Evolutionary conservation across 148 eudicot genomes (phyloP), one percentile per base, ranked within the genome.

Genomic region (Cornus florida): DNA sequence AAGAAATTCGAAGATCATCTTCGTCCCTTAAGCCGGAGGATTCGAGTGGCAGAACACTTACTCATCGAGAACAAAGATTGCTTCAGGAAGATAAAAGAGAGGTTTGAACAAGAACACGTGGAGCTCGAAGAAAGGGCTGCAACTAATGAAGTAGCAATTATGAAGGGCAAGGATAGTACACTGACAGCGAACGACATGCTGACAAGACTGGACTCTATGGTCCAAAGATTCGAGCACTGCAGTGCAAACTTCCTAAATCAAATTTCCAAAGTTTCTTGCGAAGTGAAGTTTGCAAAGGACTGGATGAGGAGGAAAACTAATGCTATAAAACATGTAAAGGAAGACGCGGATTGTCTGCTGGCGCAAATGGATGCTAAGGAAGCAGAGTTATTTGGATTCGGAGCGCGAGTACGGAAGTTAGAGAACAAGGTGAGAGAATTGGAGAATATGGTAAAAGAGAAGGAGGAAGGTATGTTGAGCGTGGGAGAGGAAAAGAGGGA

Each of bases 401-500:
- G 87, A 39, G 90, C 85, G 76, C 87, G 80, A 75, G 84, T 87
- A 0, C 79, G 80, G 87, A 86, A 86, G 70, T 81, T 86, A 70
- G 94, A 94, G 41, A 86, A 76, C 66, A 92, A 80, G 80, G 84
- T 79, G 20, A 74, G 84, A 0, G 92, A 84, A 67, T 82, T 91
- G 23, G 78, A 67, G 87, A 88, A 78, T 68, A 78, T 76, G 24
- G 66, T 91, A 41, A 83, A 65, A 65, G 94, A 87, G 66, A 89
- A 83, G 65, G 97, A 93, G 32, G 95, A 92, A 73, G 89, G 79
- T 19, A 81, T 92, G 75, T 46, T 79, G 72, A 80, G 76, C 22
- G 67, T 95, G 50, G 83, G 85, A 31, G 89, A 89, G 74, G 93
- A 93, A 88, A 95, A 95, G 56, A 86, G 91, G 38, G 99, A 93